Base-by-base conservation (phyloP, 2,329 filamentous ascomycete genomes). In the Arthroderma uncinatum region DNA sequence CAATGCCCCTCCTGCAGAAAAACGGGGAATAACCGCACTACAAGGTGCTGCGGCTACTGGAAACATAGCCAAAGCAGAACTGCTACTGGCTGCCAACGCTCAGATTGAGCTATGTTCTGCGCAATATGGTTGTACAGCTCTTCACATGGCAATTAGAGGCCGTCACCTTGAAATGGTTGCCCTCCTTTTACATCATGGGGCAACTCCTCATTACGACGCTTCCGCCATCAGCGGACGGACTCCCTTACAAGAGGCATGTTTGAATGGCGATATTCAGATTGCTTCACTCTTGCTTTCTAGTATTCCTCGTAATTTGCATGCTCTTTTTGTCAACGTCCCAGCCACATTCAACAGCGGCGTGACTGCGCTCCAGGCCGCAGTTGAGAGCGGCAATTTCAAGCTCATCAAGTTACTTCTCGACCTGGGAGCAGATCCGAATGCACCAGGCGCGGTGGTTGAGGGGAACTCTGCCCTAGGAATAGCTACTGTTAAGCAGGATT, bases 381-480 rank as follows among this genome's bases (percentile, higher is more conserved):
- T 52, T 2, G 21, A 34, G n/a, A n/a, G 12, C 7, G 36, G 56
- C 1, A 47, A 48, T 25, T n/a, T 58, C 2, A 52, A 48, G 2
- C 33, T 36, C 28, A 52, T 37, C 12, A 37, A 47, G 37, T 28
- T 58, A 36, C 19, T 58, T 19, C 2, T 54, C 3, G 1, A 30
- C 19, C 16, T 30, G n/a, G 40, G 40, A 16, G 50, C 52, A 21
- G 57, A 61, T 56, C 56, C 63, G 21, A 61, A 64, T 55, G 59
- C 58, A 1, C 36, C 48, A 37, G 21, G 52, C 50, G 33, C 30
- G 21, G 14, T 9, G 2, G 54, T 47, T n/a, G 55, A 53, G 34
- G 63, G 63, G 23, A 33, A 55, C 40, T 64, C 64, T 12, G 66
- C 65, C 44, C 58, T 68, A 8, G 60, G 65, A 54, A 61, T 60